Base-by-base conservation (phyloP, 129 eudicot genomes). In the Tanacetum coccineum region DNA sequence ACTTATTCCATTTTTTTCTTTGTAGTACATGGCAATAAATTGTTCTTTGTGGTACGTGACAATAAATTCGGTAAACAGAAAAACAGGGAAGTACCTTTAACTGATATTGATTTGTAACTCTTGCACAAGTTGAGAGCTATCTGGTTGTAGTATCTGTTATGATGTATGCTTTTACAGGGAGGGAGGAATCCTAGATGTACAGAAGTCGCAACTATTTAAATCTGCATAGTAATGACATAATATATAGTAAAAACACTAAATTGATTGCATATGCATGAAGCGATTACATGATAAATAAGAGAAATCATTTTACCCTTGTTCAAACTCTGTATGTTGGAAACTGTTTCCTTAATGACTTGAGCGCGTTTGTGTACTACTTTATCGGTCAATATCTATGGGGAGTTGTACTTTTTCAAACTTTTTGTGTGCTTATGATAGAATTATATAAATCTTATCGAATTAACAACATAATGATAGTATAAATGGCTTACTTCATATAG, bases 141-240 rank as follows among this genome's bases (percentile, higher is more conserved):
- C 3, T 45, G 13, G 11, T 58, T 66, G 28, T 28, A 21, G 66
- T 59, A 15, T n/a, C 49, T 47, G 32, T 15, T 59, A 46, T 25
- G 18, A 46, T 19, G 2, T 15, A 9, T 40, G n/a, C n/a, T n/a
- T n/a, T n/a, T n/a, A n/a, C n/a, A n/a, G 55, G 28, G 44, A 7
- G 17, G 21, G 70, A 7, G 36, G 15, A 22, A 28, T 66, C 57
- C 48, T 45, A 49, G 36, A 49, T 50, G 14, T n/a, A 8, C 30
- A 15, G 17, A 66, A 9, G 10, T 3, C 14, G 51, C 10, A 9
- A 26, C 47, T 28, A 32, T 26, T n/a, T 28, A 18, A 32, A 32
- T 32, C 18, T 67, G 62, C 39, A 4, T 25, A 52, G 28, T 7
- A 68, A 39, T 65, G 25, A 59, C 59, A 49, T n/a, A 25, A n/a